These are phyloP conservation scores for Prunus dulcis DNA, from an alignment of 306 rosid genomes.

Conservation along the genomic window DNA sequence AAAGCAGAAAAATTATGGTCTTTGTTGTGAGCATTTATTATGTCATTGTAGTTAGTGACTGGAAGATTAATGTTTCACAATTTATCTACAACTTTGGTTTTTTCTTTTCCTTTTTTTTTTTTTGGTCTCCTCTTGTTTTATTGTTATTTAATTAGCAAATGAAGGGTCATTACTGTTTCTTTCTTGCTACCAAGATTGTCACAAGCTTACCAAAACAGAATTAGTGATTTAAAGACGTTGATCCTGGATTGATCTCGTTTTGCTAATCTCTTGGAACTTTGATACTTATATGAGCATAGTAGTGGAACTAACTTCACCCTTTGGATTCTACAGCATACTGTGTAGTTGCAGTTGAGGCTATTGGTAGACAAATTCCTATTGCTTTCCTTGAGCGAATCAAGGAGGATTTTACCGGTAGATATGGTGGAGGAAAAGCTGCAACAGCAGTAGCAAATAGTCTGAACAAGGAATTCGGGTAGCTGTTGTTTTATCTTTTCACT, in stretches of 20 bases:
- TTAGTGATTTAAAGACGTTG: not conserved
- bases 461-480: conserved; percentile 81
- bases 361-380: conserved; percentile 78
- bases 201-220: not conserved
- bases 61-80: not conserved
- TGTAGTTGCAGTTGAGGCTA: conserved; percentile 81
- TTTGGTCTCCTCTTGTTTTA: too few species aligned
- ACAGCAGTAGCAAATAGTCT: conserved; percentile 73
- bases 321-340: conserved; percentile 64
- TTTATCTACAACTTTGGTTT: too few species aligned
- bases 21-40: not conserved
- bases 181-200: not conserved
- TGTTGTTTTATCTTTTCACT: not conserved
- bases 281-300: conserved; percentile 3
- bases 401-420: conserved; percentile 77
- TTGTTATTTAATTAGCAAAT: not conserved
- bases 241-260: not conserved
- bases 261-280: not conserved
- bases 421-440: conserved; percentile 85
- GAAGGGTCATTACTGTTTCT: not conserved
- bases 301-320: conserved; percentile 29
- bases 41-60: not conserved
- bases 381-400: conserved; percentile 86
- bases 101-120: too few species aligned
- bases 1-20: not conserved